Base-by-base conservation (phyloP, 495 filamentous ascomycete genomes). In the Penicillium canescens region DNA sequence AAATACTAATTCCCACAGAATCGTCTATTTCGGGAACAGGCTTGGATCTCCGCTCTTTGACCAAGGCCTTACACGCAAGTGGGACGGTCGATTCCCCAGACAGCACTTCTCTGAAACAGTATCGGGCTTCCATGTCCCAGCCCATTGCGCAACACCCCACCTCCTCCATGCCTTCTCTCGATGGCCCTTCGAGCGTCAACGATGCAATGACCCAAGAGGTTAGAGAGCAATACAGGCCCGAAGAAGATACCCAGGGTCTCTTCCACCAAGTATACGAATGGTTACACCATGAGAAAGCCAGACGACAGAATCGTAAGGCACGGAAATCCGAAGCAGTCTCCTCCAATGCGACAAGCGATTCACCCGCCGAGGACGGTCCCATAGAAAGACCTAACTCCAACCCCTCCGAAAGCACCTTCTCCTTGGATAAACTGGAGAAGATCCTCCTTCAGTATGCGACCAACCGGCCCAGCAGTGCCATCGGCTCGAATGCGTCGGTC, bases 231-330 rank as follows among this genome's bases (percentile, higher is more conserved):
- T 45, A 42, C 12, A 72, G 62, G 46, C 42, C 58, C 18, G 69
- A 73, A 11, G 67, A 72, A 18, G 72, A 75, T 42, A 46, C 61
- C 11, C 72, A 67, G 46, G 62, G 50, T 48, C 71, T 96, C 6
- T 65, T 93, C 36, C 76, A 81, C 38, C 89, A 93, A 63, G 84
- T 96, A 20, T 75, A 78, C 18, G 83, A 86, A 52, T 96, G 92
- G 92, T 75, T 96, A 37, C 80, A 90, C 47, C 79, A 82, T 38
- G 90, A 96, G 67, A 89, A 87, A 68, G 65, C 73, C 24, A 90
- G 86, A 67, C 82, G 77, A 59, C 77, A 77, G 46, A 67, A 71
- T 16, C 76, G 76, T 46, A 82, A 79, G 52, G 61, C 59, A 24
- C 64, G 64, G 1, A 57, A 60, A 38, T 50, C 54, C 59, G 65